phyloP scores from a whole-genome alignment of 2,329 filamentous ascomycete species.

The Trichoderma koningii region DNA sequence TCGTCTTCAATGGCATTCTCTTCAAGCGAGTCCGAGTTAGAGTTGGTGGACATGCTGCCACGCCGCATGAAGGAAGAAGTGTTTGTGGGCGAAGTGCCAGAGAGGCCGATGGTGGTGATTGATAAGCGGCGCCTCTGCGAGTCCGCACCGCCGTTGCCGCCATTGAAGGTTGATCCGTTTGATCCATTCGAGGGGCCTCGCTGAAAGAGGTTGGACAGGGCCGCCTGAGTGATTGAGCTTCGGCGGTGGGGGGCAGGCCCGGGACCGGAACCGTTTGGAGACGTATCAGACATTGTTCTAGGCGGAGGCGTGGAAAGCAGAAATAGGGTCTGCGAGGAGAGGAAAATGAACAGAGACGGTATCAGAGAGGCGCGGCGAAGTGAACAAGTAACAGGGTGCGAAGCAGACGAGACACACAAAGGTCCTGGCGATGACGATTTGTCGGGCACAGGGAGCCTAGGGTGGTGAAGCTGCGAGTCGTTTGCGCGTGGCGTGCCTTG shows the following conservation, averaged over 20 bases:
- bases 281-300: conserved; percentile 43
- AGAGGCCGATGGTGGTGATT: conserved; percentile 72
- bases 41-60: conserved; percentile 70
- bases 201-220: conserved; percentile 61
- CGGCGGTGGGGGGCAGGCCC: conserved; percentile 50
- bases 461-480: conserved; percentile 10
- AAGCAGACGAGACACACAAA: background rate
- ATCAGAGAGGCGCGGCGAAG: conserved; percentile 3
- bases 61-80: conserved; percentile 58
- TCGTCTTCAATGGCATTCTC: conserved; percentile 75
- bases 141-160: conserved; percentile 49
- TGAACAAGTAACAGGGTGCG: background rate
- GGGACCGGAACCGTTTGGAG: conserved; percentile 39
- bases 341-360: conserved; percentile 5
- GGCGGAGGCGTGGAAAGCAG: background rate
- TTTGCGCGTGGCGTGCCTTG: conserved; percentile 1
- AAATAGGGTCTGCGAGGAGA: background rate
- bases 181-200: conserved; percentile 56
- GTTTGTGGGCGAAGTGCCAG: conserved; percentile 66
- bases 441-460: conserved; percentile 8
- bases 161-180: conserved; percentile 48
- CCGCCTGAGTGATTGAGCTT: conserved; percentile 59
- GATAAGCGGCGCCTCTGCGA: conserved; percentile 70
- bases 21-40: conserved; percentile 66
- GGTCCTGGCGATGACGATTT: background rate